These are phyloP conservation scores for Diplodia mutila DNA, from an alignment of 2,329 filamentous ascomycete genomes.

Conservation along the genomic window DNA sequence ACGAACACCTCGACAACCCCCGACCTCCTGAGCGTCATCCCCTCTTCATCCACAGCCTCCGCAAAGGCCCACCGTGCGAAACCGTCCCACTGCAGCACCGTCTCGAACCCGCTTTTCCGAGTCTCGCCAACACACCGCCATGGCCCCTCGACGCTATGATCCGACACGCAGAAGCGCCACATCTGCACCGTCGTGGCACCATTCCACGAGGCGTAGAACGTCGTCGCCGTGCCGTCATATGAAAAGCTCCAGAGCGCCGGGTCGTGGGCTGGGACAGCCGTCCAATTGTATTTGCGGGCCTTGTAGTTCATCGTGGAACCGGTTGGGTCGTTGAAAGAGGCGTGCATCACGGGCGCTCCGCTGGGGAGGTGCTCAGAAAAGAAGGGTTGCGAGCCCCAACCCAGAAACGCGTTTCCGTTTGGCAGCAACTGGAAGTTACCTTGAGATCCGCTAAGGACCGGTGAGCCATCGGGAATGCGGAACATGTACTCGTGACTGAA, in stretches of 20 bases:
- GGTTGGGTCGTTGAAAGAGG: slow-evolving; percentile 43
- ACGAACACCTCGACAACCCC: slow-evolving; percentile 33
- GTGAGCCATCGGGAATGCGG: slow-evolving; percentile 39
- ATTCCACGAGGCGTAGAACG: slow-evolving; percentile 26
- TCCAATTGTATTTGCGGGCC: slow-evolving; percentile 15
- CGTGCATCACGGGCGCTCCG: slow-evolving; percentile 57
- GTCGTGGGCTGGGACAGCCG: background rate
- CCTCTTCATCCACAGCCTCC: slow-evolving; percentile 14
- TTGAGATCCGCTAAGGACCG: slow-evolving; percentile 53
- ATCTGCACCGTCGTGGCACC: slow-evolving; percentile 12
- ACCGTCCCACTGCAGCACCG: background rate
- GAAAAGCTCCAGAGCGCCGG: slow-evolving; percentile 30
- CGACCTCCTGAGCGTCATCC: slow-evolving; percentile 7
- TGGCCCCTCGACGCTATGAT: slow-evolving; percentile 1
- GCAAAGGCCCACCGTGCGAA: background rate
- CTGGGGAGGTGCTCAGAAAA: slow-evolving; percentile 50
- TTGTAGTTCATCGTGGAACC: slow-evolving; percentile 30
- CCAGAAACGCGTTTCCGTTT: slow-evolving; percentile 58
- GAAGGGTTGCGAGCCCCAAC: slow-evolving; percentile 56
- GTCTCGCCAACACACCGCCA: slow-evolving; percentile 37
- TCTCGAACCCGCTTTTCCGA: slow-evolving; percentile 10
- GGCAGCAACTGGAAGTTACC: slow-evolving; percentile 59
- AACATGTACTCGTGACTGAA: slow-evolving; percentile 39
- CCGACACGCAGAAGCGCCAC: slow-evolving; percentile 7
- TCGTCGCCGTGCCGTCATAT: slow-evolving; percentile 36